Evolutionary conservation across 352 stramenopile genomes (phyloP).

Genomic region (Pythium aphanidermatum): DNA sequence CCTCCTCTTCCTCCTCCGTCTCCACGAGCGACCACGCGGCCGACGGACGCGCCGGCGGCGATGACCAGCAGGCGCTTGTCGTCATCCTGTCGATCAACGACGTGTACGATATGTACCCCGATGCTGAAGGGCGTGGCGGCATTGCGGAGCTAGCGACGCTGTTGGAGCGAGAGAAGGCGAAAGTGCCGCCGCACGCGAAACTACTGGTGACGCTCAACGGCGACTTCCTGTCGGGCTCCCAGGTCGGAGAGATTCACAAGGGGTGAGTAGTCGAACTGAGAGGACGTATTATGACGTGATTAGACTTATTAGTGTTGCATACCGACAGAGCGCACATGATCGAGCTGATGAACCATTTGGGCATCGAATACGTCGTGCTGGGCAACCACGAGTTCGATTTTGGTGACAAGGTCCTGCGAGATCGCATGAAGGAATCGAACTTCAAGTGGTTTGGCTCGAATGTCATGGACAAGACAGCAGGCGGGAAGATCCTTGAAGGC

Average conservation of each 20-base stretch:
- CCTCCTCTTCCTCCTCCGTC: too few relatives aligned
- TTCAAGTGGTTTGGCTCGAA: conserved; percentile 79
- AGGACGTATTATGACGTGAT: too few relatives aligned
- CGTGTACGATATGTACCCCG: conserved; percentile 67
- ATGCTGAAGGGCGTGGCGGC: conserved; percentile 48
- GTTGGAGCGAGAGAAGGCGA: conserved; percentile 36
- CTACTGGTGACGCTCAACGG: conserved; percentile 71
- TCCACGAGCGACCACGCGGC: too few relatives aligned
- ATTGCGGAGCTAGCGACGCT: conserved; percentile 64
- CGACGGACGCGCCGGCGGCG: too few relatives aligned
- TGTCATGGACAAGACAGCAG: conserved; percentile 35
- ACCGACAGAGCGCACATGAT: conserved; percentile 60
- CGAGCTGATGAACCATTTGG: conserved; percentile 66
- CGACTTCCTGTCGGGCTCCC: conserved; percentile 68
- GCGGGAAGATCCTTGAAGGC: conserved; percentile 7
- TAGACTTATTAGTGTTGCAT: not conserved
- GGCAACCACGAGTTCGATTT: conserved; percentile 85
- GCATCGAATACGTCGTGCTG: conserved; percentile 66
- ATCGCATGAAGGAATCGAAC: conserved; percentile 47
- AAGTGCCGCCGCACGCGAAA: conserved; percentile 36
- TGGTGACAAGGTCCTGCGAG: conserved; percentile 37
- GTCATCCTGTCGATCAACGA: conserved; percentile 68
- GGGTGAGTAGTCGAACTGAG: too few relatives aligned
- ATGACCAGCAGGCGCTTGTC: conserved; percentile 21
- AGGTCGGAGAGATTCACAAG: conserved; percentile 55